These are phyloP conservation scores for Phytophthora rubi DNA, from an alignment of 352 stramenopile genomes.

Conservation along the genomic window DNA sequence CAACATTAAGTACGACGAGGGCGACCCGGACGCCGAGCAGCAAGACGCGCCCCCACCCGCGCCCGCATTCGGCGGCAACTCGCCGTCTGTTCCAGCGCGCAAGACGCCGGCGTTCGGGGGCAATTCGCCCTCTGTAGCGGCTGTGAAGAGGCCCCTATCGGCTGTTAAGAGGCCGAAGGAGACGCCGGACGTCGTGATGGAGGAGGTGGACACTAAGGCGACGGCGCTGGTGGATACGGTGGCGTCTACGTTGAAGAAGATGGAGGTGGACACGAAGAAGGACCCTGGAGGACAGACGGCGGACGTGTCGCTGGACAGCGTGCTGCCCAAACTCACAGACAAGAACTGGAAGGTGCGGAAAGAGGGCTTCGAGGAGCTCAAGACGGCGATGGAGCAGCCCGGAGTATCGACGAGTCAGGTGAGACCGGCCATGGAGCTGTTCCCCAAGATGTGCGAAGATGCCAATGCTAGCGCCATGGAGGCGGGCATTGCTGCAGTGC, in stretches of 20 bases:
- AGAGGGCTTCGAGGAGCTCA: constrained; percentile 81
- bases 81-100: constrained; percentile 33
- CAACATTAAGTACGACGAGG: constrained; percentile 75
- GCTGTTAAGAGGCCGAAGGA: constrained; percentile 16
- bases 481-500: constrained; percentile 70
- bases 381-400: constrained; percentile 60
- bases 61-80: constrained; percentile 47
- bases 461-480: constrained; percentile 85
- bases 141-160: neutral
- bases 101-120: constrained; percentile 4
- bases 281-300: constrained; percentile 6
- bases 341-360: constrained; percentile 91
- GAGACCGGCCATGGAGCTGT: constrained; percentile 60
- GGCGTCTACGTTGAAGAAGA: constrained; percentile 30
- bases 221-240: constrained; percentile 34
- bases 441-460: constrained; percentile 86
- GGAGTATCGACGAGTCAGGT: constrained; percentile 54
- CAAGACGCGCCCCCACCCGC: constrained; percentile 33
- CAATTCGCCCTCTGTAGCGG: neutral
- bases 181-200: constrained; percentile 11
- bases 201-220: neutral
- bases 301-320: constrained; percentile 40
- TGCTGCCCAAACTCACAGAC: constrained; percentile 69
- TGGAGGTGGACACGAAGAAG: constrained; percentile 32
- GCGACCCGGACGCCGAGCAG: constrained; percentile 33